Percentiles rank a stretch among this genome's conserved stretches.
These are phyloP conservation scores for Rhododendron molle DNA, from an alignment of 148 eudicot species.

Conservation along the genomic window DNA sequence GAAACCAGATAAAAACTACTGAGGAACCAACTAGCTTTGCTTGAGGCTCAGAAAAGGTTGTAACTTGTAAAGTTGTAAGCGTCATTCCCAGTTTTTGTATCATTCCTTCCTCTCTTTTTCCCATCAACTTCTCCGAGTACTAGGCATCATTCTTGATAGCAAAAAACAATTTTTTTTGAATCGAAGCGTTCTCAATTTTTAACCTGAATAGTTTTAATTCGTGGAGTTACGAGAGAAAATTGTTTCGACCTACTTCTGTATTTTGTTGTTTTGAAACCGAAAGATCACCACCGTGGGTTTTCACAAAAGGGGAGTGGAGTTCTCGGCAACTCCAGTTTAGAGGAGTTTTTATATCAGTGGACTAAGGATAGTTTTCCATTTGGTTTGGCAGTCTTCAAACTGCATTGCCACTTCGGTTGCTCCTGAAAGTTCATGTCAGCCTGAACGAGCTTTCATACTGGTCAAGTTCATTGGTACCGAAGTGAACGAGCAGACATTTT, in stretches of 20 bases:
- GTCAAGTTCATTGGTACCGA: neutral
- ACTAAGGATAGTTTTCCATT: neutral
- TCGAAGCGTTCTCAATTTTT: neutral
- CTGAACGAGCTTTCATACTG: neutral
- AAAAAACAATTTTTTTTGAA: neutral
- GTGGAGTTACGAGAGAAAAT: no score
- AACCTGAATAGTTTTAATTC: neutral
- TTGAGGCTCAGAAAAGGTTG: slow-evolving; percentile 3
- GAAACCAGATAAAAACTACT: neutral
- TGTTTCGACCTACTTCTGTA: no score
- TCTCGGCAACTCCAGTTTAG: no score
- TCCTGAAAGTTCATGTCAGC: neutral
- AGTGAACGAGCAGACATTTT: neutral
- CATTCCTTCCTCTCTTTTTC: neutral
- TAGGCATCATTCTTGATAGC: neutral
- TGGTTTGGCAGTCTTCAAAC: neutral
- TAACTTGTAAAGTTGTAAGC: neutral
- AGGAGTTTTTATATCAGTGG: no score
- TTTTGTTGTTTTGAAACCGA: no score
- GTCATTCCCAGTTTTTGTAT: neutral
- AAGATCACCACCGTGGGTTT: no score
- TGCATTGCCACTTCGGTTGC: neutral
- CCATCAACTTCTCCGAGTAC: neutral
- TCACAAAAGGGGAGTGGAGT: no score
- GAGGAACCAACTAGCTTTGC: neutral